phyloP scores from a whole-genome alignment of 108 stramenopile genomes.

The Schizochytrium sp. region DNA sequence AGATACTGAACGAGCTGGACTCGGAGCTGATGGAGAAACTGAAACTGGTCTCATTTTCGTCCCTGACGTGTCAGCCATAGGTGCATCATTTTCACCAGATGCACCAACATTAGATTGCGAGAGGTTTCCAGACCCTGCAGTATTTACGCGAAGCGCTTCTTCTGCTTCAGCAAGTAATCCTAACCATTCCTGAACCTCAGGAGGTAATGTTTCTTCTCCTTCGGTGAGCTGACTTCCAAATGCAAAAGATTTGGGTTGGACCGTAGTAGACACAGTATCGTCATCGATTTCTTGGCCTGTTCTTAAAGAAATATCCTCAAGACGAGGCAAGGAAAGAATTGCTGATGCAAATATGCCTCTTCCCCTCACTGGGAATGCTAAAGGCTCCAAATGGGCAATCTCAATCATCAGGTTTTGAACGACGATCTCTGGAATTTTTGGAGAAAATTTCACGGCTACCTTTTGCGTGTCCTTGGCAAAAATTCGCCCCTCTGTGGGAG shows the following conservation, averaged over 20 bases:
- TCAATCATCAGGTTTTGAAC: slow-evolving; percentile 68
- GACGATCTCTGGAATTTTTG: slow-evolving; percentile 70
- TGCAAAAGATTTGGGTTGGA: no score
- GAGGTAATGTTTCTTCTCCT: not conserved
- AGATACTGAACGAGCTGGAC: not conserved
- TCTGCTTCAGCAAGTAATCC: slow-evolving; percentile 14
- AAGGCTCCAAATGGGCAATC: slow-evolving; percentile 79
- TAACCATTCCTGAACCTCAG: not conserved
- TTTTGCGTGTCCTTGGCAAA: slow-evolving; percentile 60
- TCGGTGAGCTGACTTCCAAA: no score
- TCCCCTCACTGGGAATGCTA: slow-evolving; percentile 71
- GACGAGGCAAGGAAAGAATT: slow-evolving; percentile 72
- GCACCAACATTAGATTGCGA: no score
- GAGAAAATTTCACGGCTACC: slow-evolving; percentile 68
- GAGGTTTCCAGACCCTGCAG: no score
- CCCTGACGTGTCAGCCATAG: no score
- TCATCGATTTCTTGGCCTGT: not conserved
- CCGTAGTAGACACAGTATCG: not conserved
- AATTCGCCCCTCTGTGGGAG: slow-evolving; percentile 68
- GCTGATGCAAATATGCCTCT: slow-evolving; percentile 77
- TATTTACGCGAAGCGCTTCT: not conserved
- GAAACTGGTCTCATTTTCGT: no score
- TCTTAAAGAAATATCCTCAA: slow-evolving; percentile 20
- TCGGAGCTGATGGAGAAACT: not conserved
- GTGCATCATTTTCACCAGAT: no score